These are phyloP conservation scores for Chlorella sp. DNA, from an alignment of 139 green algal genomes.

Conservation along the genomic window DNA sequence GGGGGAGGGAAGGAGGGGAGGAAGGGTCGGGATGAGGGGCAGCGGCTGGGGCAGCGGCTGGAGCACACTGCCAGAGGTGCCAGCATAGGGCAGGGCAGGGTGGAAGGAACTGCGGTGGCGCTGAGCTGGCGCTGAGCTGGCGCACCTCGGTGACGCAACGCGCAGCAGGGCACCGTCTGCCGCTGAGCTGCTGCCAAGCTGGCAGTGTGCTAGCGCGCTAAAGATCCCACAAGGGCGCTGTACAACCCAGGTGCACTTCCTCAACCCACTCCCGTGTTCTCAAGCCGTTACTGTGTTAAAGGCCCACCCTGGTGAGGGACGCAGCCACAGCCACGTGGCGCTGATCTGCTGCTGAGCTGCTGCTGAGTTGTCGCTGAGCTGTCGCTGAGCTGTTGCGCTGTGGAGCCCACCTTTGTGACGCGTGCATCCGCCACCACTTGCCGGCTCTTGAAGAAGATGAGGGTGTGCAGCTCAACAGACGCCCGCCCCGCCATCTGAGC, in stretches of 20 bases:
- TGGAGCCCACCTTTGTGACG: conserved; percentile 72
- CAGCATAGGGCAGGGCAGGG: not conserved
- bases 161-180: too few relatives aligned
- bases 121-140: not conserved
- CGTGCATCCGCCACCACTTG: conserved; percentile 77
- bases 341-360: not conserved
- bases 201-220: too few relatives aligned
- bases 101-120: too few relatives aligned
- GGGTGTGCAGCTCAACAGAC: conserved; percentile 95
- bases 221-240: too few relatives aligned
- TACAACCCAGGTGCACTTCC: too few relatives aligned
- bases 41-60: not conserved
- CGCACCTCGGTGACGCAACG: too few relatives aligned
- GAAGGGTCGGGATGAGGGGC: not conserved
- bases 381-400: not conserved
- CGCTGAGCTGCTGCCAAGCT: too few relatives aligned
- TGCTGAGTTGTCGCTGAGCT: too few relatives aligned
- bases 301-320: too few relatives aligned
- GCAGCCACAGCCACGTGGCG: too few relatives aligned
- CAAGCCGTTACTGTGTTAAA: too few relatives aligned
- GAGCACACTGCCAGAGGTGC: not conserved
- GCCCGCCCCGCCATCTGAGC: conserved; percentile 93
- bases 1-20: not conserved
- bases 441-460: conserved; percentile 92
- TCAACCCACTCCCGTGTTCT: too few relatives aligned